Evolutionary conservation across 2,329 filamentous ascomycete species (phyloP).

Genomic region (Neopestalotiopsis rosae): DNA sequence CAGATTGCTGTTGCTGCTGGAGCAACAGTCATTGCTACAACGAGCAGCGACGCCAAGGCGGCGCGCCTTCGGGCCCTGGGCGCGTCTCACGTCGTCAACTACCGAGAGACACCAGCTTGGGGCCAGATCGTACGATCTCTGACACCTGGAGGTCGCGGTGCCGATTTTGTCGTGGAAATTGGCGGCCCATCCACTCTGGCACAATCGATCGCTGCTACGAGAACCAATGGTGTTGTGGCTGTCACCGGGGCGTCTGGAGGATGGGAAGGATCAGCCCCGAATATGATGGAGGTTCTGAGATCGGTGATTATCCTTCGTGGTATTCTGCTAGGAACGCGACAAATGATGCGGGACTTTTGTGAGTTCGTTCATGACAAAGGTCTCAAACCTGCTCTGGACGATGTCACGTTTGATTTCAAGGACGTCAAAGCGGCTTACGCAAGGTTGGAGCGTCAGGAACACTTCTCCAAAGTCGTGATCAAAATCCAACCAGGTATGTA

Average conservation of each 20-base stretch:
- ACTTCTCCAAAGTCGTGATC: slow-evolving; percentile 43
- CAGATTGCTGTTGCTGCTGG: slow-evolving; percentile 54
- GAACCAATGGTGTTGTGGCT: slow-evolving; percentile 37
- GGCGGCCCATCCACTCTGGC: slow-evolving; percentile 65
- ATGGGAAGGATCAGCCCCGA: background rate
- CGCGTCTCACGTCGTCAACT: slow-evolving; percentile 65
- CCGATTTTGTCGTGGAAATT: slow-evolving; percentile 70
- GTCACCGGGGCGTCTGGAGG: slow-evolving; percentile 36
- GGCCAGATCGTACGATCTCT: slow-evolving; percentile 60
- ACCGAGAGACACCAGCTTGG: slow-evolving; percentile 63
- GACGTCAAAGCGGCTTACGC: slow-evolving; percentile 38
- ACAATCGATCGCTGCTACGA: slow-evolving; percentile 58
- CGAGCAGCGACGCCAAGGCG: slow-evolving; percentile 60
- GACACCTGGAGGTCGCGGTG: slow-evolving; percentile 52
- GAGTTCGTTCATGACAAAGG: slow-evolving; percentile 24
- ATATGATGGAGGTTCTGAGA: background rate
- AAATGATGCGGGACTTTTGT: slow-evolving; percentile 25
- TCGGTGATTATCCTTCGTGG: slow-evolving; percentile 15
- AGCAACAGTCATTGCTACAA: slow-evolving; percentile 63
- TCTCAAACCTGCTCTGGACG: slow-evolving; percentile 24
- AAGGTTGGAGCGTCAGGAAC: slow-evolving; percentile 36
- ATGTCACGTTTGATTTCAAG: slow-evolving; percentile 16
- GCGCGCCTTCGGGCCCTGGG: slow-evolving; percentile 60
- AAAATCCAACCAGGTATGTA: background rate
- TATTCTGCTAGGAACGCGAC: slow-evolving; percentile 23